A percentile compares a stretch with the other conserved stretches of the same genome.
Evolutionary conservation across 192 early-diverging fungal genomes (phyloP).

Genomic region (Podila epigama): DNA sequence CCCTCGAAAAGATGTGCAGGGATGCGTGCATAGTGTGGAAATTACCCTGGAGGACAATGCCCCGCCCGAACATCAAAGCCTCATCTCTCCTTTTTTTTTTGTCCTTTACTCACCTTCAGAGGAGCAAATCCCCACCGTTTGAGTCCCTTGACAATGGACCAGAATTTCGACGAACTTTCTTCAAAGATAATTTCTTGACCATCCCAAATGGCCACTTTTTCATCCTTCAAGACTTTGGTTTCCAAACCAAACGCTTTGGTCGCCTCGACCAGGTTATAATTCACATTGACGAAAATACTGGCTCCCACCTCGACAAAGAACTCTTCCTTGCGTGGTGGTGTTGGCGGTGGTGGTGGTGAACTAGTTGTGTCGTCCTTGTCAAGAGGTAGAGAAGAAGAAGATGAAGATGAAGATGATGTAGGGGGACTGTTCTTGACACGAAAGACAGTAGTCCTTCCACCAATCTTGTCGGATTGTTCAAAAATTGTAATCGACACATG

Average conservation of each 20-base stretch:
- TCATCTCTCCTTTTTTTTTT: neutral
- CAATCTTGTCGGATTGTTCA: slow-evolving; percentile 59
- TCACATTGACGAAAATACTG: slow-evolving; percentile 67
- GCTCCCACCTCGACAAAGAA: slow-evolving; percentile 64
- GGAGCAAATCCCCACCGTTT: slow-evolving; percentile 56
- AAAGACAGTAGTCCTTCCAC: slow-evolving; percentile 57
- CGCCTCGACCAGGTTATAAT: slow-evolving; percentile 62
- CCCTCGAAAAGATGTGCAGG: too few relatives aligned
- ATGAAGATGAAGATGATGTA: too few relatives aligned
- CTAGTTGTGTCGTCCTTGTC: too few relatives aligned
- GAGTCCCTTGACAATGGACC: slow-evolving; percentile 50
- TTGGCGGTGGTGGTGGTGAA: too few relatives aligned
- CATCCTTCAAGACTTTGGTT: slow-evolving; percentile 37
- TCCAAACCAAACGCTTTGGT: slow-evolving; percentile 58
- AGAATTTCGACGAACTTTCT: slow-evolving; percentile 51
- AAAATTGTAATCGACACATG: slow-evolving; percentile 57
- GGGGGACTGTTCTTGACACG: slow-evolving; percentile 28
- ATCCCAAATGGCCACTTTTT: slow-evolving; percentile 55
- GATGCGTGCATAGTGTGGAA: too few relatives aligned
- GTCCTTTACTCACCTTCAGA: slow-evolving; percentile 39
- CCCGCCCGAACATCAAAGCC: neutral
- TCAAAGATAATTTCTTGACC: slow-evolving; percentile 61
- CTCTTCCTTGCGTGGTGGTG: slow-evolving; percentile 28
- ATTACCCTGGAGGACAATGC: neutral
- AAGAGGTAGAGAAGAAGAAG: too few relatives aligned